Base-by-base conservation (phyloP, 306 rosid genomes). In the Prunus padus region DNA sequence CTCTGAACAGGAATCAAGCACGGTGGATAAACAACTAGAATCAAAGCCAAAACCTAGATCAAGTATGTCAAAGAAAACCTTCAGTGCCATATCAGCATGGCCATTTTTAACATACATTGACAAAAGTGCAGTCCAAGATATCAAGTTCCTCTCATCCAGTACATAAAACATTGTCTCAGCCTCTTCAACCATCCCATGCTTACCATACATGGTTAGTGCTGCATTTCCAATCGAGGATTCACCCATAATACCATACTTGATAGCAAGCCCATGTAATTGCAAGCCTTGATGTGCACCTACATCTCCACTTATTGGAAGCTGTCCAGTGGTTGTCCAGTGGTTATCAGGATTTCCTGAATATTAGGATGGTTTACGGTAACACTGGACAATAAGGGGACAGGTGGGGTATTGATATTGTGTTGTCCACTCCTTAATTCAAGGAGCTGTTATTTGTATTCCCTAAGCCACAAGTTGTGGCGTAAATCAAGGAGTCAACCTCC, bases 1-100 rank as follows among this genome's bases (percentile, higher is more conserved):
- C 72, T 81, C 88, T 74, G 88, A 88, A 49, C 85, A 88, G 74
- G 83, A 85, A 76, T 87, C 76, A 44, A 83, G 76, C 49, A 81
- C 68, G 46, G 59, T 67, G 55, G 81, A 79, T 37, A 85, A 63
- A 74, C 79, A 77, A 51, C 71, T 80, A 76, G 87, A 78, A 72
- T 87, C 87, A 80, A 73, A 78, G 49, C 68, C 30, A 42, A 77
- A 22, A 47, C 77, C 86, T 68, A 9, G 69, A 67, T 75, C 77
- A 71, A 83, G 85, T 75, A 83, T 75, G 68, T 75, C 69, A 65
- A 65, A 11, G 83, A 88, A 79, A 71, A 77, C 44, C 16, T 64
- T 49, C 30, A 83, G 50, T 46, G 85, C 82, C 77, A 50, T 77
- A 25, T 44, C 55, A 65, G 74, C 37, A 70, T 52, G 37, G 12